Percentiles rank a stretch among this genome's conserved stretches.
Conservation (phyloP, 371 early-diverging fungal genomes). For the Chytridiales sp. region DNA sequence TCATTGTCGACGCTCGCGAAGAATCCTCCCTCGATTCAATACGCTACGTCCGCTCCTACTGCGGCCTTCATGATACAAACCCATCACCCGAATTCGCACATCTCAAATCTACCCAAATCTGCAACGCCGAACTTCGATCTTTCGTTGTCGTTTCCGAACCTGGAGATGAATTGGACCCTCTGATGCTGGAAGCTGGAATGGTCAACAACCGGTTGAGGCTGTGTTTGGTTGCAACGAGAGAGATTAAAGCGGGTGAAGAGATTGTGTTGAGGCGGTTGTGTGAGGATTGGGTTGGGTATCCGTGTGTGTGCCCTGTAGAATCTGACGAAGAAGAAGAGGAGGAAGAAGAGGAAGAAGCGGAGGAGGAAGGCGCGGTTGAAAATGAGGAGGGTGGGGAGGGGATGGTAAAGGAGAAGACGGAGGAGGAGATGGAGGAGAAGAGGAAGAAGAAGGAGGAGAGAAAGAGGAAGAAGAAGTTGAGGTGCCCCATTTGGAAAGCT, state of each 20-base stretch:
- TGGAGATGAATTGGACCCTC: slow-evolving; percentile 25
- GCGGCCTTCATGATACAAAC: slow-evolving; percentile 44
- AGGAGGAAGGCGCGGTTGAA: background rate
- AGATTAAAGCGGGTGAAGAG: slow-evolving; percentile 67
- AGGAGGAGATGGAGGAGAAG: slow-evolving; percentile 7
- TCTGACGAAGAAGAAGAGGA: slow-evolving; percentile 10
- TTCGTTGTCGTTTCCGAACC: slow-evolving; percentile 50
- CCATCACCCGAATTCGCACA: background rate
- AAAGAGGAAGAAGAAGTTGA: too few species aligned
- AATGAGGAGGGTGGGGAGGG: slow-evolving; percentile 1
- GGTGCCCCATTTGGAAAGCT: too few species aligned
- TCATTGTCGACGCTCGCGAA: slow-evolving; percentile 68
- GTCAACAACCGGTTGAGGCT: slow-evolving; percentile 54
- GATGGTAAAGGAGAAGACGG: background rate
- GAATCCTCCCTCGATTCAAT: slow-evolving; percentile 61
- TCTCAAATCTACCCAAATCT: too few species aligned
- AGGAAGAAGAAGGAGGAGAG: slow-evolving; percentile 4
- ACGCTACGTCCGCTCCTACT: slow-evolving; percentile 70
- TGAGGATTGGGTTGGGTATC: slow-evolving; percentile 30
- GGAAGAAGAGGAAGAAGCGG: slow-evolving; percentile 1
- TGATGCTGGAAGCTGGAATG: background rate
- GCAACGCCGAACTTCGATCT: slow-evolving; percentile 67
- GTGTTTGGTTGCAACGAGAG: slow-evolving; percentile 65
- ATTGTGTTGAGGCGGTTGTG: slow-evolving; percentile 63
- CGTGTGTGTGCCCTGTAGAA: slow-evolving; percentile 31